Conservation (phyloP, 192 early-diverging fungal genomes). For the Entomortierella beljakovae region DNA sequence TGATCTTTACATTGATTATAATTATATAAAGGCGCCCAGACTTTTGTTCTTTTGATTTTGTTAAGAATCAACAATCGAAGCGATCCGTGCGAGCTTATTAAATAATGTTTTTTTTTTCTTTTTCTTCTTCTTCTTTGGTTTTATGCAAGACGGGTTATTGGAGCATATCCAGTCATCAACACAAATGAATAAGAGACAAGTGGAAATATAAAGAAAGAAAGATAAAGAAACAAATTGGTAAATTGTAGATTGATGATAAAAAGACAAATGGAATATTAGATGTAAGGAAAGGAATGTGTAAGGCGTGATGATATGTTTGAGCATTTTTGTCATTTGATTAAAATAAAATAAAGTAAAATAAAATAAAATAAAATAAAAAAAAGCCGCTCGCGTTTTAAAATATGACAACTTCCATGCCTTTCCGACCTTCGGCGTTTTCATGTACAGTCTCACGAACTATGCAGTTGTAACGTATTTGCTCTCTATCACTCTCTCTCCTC, state of each 20-base stretch:
- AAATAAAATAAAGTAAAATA: too few species aligned
- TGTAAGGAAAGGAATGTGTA: not conserved
- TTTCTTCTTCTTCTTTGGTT: not conserved
- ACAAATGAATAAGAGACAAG: not conserved
- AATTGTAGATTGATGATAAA: conserved; percentile 24
- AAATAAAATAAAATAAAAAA: not conserved
- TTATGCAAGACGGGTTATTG: conserved; percentile 2
- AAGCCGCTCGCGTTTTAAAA: not conserved
- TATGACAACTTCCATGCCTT: not conserved
- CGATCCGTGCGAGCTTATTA: conserved; percentile 16
- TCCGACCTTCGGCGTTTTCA: too few species aligned
- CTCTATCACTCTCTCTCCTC: too few species aligned
- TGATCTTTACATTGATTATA: conserved; percentile 13
- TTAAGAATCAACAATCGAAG: not conserved
- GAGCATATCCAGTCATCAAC: not conserved
- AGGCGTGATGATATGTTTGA: not conserved
- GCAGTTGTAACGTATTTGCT: too few species aligned
- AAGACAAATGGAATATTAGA: conserved; percentile 5
- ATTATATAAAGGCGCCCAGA: not conserved
- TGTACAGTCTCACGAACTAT: too few species aligned
- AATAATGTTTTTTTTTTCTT: not conserved
- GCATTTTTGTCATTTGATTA: not conserved
- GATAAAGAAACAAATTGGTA: conserved; percentile 1
- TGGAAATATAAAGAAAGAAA: conserved; percentile 1
- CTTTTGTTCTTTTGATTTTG: not conserved